Evolutionary conservation across 2,329 filamentous ascomycete genomes (phyloP).

Genomic region (Stagonosporopsis cucurbitacearum): DNA sequence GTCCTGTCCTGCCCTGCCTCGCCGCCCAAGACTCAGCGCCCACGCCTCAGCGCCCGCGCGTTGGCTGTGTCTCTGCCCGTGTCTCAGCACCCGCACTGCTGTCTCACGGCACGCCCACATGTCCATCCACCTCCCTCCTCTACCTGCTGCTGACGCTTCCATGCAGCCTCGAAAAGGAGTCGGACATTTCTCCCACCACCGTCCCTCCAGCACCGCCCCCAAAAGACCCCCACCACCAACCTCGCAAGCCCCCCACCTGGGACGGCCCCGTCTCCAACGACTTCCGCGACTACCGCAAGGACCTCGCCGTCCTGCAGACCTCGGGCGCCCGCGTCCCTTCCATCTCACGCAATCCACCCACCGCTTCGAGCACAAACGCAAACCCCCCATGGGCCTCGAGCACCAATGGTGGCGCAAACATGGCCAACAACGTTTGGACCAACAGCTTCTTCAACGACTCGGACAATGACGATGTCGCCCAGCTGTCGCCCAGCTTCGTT

Average conservation of each 20-base stretch:
- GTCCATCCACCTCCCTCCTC: slow-evolving; percentile 13
- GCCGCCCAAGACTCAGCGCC: too few relatives aligned
- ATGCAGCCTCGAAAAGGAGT: slow-evolving; percentile 54
- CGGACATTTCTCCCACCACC: slow-evolving; percentile 52
- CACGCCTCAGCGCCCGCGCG: slow-evolving; percentile 10
- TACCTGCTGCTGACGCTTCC: slow-evolving; percentile 36
- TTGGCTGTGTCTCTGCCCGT: slow-evolving; percentile 20
- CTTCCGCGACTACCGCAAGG: slow-evolving; percentile 73
- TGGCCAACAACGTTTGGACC: slow-evolving; percentile 53
- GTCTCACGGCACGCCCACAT: slow-evolving; percentile 32
- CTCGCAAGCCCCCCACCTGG: slow-evolving; percentile 56
- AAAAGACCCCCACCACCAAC: slow-evolving; percentile 43
- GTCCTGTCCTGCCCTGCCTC: too few relatives aligned
- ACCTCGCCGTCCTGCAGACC: slow-evolving; percentile 71
- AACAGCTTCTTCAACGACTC: slow-evolving; percentile 77
- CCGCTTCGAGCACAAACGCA: slow-evolving; percentile 59
- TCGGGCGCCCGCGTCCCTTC: slow-evolving; percentile 64
- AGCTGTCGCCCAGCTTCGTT: slow-evolving; percentile 71
- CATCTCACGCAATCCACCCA: slow-evolving; percentile 64
- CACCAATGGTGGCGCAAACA: slow-evolving; percentile 48
- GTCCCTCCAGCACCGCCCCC: slow-evolving; percentile 45
- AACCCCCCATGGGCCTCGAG: slow-evolving; percentile 61
- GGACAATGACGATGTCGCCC: slow-evolving; percentile 71
- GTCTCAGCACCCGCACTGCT: slow-evolving; percentile 23
- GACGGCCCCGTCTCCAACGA: slow-evolving; percentile 64